Conservation (phyloP, 2,329 filamentous ascomycete species). For the Blastomyces gilchristii region DNA sequence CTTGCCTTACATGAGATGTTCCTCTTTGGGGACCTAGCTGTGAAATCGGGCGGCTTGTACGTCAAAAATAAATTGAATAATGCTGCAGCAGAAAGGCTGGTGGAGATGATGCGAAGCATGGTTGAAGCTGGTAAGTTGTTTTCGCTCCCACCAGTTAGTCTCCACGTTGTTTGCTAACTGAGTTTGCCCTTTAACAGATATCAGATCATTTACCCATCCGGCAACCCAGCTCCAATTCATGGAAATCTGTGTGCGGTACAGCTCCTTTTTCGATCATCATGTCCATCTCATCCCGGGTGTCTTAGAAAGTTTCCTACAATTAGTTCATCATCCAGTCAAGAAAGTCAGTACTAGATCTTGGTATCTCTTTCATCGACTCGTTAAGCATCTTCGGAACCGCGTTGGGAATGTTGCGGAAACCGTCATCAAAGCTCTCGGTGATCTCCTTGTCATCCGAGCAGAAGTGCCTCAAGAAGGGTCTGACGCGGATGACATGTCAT, state of each 20-base stretch:
- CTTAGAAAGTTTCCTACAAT: constrained; percentile 79
- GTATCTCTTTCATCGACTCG: constrained; percentile 91
- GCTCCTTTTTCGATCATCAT: constrained; percentile 81
- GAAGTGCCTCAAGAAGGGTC: constrained; percentile 68
- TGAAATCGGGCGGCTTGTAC: constrained; percentile 77
- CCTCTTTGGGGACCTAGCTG: constrained; percentile 86
- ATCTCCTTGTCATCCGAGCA: constrained; percentile 81
- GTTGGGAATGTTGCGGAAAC: constrained; percentile 84
- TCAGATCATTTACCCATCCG: constrained; percentile 77
- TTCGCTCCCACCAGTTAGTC: constrained; percentile 16
- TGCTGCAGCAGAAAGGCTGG: constrained; percentile 67
- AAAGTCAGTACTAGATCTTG: constrained; percentile 85
- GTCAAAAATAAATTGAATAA: constrained; percentile 72
- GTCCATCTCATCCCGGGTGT: constrained; percentile 71
- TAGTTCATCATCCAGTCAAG: constrained; percentile 79
- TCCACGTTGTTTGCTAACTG: constrained; percentile 13
- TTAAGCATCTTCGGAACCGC: constrained; percentile 74
- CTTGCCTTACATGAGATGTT: constrained; percentile 92
- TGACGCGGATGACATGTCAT: constrained; percentile 85
- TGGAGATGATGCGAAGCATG: constrained; percentile 92
- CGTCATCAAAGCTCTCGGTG: constrained; percentile 79
- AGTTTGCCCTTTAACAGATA: constrained; percentile 43
- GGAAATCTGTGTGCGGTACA: constrained; percentile 95
- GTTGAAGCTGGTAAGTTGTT: constrained; percentile 66
- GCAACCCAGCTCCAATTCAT: constrained; percentile 93